These are phyloP conservation scores for Lotus japonicus DNA, from an alignment of 306 rosid genomes.

Conservation along the genomic window DNA sequence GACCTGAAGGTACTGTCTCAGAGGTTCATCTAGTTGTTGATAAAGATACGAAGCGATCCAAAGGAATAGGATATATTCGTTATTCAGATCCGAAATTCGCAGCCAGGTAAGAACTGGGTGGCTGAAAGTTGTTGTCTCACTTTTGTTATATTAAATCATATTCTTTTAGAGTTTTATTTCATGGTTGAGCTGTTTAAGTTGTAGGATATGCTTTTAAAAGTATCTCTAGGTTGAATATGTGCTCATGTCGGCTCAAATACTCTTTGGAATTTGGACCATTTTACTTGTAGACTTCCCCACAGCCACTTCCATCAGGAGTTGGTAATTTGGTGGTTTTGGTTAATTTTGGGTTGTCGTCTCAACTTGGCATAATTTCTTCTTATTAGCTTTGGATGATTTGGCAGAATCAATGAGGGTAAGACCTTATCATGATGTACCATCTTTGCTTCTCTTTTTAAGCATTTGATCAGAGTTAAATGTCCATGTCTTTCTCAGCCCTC, in stretches of 20 bases:
- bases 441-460: neutral
- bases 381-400: neutral
- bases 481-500: neutral
- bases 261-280: neutral
- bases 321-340: slow-evolving; percentile 4
- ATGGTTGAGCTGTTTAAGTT: neutral
- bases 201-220: too few relatives aligned
- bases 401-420: neutral
- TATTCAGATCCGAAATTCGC: slow-evolving; percentile 53
- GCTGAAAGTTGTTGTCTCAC: neutral
- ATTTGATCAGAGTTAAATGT: neutral
- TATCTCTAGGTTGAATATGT: too few relatives aligned
- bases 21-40: slow-evolving; percentile 78
- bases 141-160: slow-evolving; percentile 1
- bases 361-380: neutral
- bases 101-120: slow-evolving; percentile 40
- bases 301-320: neutral
- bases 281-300: neutral
- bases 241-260: neutral
- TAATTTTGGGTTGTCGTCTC: neutral
- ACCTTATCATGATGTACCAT: neutral
- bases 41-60: slow-evolving; percentile 71
- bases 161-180: neutral
- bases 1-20: slow-evolving; percentile 69
- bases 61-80: slow-evolving; percentile 66